Base-by-base conservation (phyloP, 2,329 filamentous ascomycete genomes). In the Claviceps quebecensis region DNA sequence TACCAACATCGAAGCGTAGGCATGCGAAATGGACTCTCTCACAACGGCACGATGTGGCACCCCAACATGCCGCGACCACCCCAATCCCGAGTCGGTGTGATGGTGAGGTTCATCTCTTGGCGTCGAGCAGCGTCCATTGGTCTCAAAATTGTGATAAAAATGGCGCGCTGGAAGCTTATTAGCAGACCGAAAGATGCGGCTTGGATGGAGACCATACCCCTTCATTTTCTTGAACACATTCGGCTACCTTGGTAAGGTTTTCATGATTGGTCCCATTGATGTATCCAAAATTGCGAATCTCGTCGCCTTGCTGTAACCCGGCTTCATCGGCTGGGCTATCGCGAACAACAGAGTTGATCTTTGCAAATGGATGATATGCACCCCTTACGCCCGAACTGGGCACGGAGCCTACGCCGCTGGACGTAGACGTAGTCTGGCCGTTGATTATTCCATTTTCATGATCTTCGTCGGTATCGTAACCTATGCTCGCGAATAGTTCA, bases 21-120 rank as follows among this genome's bases (percentile, higher is more conserved):
- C 4, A 17, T 19, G 22, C 8, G 16, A 17, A 37, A 39, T 26
- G 46, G 5, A 9, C 34, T 38, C 23, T 41, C 6, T 47, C 51
- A 95, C 52, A 94, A 58, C 26, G 87, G 88, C 57, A 95, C 69
- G 56, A 97, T 78, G 70, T 96, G 90, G 66, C 91, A 98, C 51
- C 91, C 91, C 60, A 98, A 71, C 65, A 94, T 71, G 13, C 91
- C 93, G 66, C 88, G 77, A 34, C 93, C 93, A 58, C 91, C 91
- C 91, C 93, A 98, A 63, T 90, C 76, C 45, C 80, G 78, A 59
- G 80, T 77, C 50, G 91, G 91, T 47, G 75, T 87, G 56, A 98
- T 69, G 56, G 78, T 81, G 60, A 96, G 68, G 52, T 81, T 76
- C 53, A 93, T 66, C 57, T 88, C 77, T 60, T 75, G 72, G 51